These are phyloP conservation scores for Pichia nakasei DNA, from an alignment of 805 yeast genomes.

Conservation along the genomic window DNA sequence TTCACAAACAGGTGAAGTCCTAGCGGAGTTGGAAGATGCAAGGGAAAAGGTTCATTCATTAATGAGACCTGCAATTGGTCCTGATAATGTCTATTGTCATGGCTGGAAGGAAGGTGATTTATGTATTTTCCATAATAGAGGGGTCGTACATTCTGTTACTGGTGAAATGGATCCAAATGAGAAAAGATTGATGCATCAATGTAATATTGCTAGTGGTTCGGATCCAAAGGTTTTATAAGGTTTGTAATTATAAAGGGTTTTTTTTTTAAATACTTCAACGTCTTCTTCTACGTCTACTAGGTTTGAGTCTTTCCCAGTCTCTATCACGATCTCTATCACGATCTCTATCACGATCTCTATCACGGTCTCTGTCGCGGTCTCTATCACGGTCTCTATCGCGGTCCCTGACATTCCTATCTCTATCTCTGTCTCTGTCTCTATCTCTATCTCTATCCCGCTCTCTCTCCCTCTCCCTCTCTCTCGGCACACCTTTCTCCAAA, in stretches of 20 bases:
- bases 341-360: constrained; percentile 3
- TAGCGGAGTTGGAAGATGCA: constrained; percentile 60
- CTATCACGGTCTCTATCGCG: constrained; percentile 9
- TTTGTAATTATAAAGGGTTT: not conserved
- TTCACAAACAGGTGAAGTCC: constrained; percentile 48
- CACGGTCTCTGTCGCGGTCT: constrained; percentile 6
- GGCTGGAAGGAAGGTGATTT: constrained; percentile 79
- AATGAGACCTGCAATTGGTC: constrained; percentile 81
- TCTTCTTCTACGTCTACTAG: too few relatives aligned
- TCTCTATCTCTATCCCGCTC: constrained; percentile 2
- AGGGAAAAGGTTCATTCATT: constrained; percentile 61
- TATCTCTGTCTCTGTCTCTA: not conserved
- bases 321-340: constrained; percentile 6
- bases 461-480: constrained; percentile 4
- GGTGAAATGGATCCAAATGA: constrained; percentile 78
- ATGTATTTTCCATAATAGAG: constrained; percentile 80
- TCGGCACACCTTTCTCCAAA: constrained; percentile 15
- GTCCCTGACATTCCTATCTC: constrained; percentile 3
- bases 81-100: constrained; percentile 68
- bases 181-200: constrained; percentile 84
- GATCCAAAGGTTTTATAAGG: constrained; percentile 40
- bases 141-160: constrained; percentile 88
- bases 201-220: constrained; percentile 76
- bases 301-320: constrained; percentile 8
- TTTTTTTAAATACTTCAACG: constrained; percentile 6